phyloP scores from a whole-genome alignment of 352 stramenopile genomes.

The Pythium phragmiticola region DNA sequence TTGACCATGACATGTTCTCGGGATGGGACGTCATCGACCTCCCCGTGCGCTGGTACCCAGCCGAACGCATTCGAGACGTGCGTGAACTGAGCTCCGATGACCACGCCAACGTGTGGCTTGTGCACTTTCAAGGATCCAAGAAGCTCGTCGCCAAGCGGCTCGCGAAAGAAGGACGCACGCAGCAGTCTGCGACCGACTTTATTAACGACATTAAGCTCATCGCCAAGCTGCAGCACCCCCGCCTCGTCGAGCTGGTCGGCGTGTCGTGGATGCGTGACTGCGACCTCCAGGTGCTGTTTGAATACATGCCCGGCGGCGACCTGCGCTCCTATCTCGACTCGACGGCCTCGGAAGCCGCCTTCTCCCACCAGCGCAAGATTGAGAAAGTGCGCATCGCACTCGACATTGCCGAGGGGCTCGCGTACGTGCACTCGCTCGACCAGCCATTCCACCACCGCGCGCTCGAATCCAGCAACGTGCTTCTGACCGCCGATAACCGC shows the following conservation, averaged over 20 bases:
- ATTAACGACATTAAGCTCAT: constrained; percentile 30
- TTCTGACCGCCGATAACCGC: constrained; percentile 19
- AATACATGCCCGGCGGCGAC: constrained; percentile 26
- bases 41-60: constrained; percentile 11
- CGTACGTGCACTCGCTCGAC: constrained; percentile 31
- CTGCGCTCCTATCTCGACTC: constrained; percentile 23
- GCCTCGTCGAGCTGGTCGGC: constrained; percentile 28
- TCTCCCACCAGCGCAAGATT: constrained; percentile 9
- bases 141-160: constrained; percentile 20
- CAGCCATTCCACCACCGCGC: constrained; percentile 25
- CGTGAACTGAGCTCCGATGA: constrained; percentile 8
- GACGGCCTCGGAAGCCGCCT: constrained; percentile 2
- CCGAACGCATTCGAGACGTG: constrained; percentile 5
- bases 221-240: constrained; percentile 24
- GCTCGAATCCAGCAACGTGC: constrained; percentile 31
- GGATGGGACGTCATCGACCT: constrained; percentile 13
- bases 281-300: constrained; percentile 25
- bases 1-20: constrained; percentile 5
- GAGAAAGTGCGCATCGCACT: constrained; percentile 30
- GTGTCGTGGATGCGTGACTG: constrained; percentile 21
- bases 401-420: constrained; percentile 32
- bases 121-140: constrained; percentile 1
- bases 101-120: constrained; percentile 18
- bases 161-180: constrained; percentile 1
- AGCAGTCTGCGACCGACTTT: constrained; percentile 22